These are phyloP conservation scores for Ophidiomyces ophidiicola DNA, from an alignment of 2,329 filamentous ascomycete genomes.

Conservation along the genomic window DNA sequence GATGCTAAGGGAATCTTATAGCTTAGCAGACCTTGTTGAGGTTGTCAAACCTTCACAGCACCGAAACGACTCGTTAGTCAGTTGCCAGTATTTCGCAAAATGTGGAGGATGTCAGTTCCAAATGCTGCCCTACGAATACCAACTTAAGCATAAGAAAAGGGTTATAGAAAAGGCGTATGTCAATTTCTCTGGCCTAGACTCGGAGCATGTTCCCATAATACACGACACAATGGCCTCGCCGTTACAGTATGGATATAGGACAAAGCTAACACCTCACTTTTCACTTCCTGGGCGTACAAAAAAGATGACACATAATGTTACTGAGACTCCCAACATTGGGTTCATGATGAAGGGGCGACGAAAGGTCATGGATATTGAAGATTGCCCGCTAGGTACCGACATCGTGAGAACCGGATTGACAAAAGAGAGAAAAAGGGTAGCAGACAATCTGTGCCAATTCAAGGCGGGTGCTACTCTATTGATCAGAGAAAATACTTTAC, in stretches of 20 bases:
- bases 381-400: slow-evolving; percentile 88
- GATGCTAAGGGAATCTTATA: slow-evolving; percentile 52
- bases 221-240: slow-evolving; percentile 81
- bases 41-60: slow-evolving; percentile 60
- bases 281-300: slow-evolving; percentile 52
- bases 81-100: slow-evolving; percentile 72
- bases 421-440: slow-evolving; percentile 64
- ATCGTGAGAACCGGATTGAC: slow-evolving; percentile 69
- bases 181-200: slow-evolving; percentile 76
- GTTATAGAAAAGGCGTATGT: slow-evolving; percentile 84
- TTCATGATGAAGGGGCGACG: slow-evolving; percentile 79
- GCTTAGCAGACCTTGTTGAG: slow-evolving; percentile 68
- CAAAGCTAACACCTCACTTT: slow-evolving; percentile 94
- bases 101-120: slow-evolving; percentile 96
- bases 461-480: slow-evolving; percentile 75
- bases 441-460: slow-evolving; percentile 57
- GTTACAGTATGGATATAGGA: slow-evolving; percentile 83
- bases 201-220: slow-evolving; percentile 61
- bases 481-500: slow-evolving; percentile 69
- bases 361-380: slow-evolving; percentile 82
- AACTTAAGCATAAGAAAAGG: slow-evolving; percentile 69
- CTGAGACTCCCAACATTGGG: slow-evolving; percentile 63
- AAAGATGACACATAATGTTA: slow-evolving; percentile 36
- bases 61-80: slow-evolving; percentile 63
- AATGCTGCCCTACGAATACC: slow-evolving; percentile 81